These are phyloP conservation scores for Mortierella sp. DNA, from an alignment of 371 early-diverging fungal genomes.

Conservation along the genomic window DNA sequence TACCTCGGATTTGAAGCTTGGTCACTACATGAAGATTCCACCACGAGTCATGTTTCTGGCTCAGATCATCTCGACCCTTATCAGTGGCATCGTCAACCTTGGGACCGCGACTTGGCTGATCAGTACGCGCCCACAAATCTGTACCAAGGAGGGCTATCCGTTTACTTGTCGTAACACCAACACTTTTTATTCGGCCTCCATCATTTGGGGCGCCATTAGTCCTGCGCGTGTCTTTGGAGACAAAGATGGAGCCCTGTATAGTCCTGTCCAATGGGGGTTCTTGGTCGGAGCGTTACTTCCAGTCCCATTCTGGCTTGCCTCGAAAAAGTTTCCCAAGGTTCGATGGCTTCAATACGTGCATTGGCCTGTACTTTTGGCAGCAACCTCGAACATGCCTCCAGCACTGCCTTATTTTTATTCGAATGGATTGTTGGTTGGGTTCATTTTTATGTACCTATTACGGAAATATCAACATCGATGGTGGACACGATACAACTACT, in stretches of 20 bases:
- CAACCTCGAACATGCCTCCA: constrained; percentile 78
- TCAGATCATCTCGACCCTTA: constrained; percentile 58
- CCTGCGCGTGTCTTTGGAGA: constrained; percentile 74
- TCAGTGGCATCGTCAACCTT: constrained; percentile 62
- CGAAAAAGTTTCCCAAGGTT: constrained; percentile 54
- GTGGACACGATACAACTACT: constrained; percentile 78
- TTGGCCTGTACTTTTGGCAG: constrained; percentile 73
- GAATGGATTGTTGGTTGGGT: constrained; percentile 69
- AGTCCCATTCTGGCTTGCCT: constrained; percentile 53
- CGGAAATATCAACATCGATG: constrained; percentile 66
- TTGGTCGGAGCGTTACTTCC: constrained; percentile 41
- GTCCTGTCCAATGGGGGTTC: constrained; percentile 57
- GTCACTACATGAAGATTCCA: constrained; percentile 59
- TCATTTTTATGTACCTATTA: constrained; percentile 72
- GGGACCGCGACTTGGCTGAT: constrained; percentile 73
- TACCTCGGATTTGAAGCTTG: constrained; percentile 67
- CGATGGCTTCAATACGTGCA: constrained; percentile 66
- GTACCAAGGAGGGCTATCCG: constrained; percentile 58
- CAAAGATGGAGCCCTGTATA: constrained; percentile 32
- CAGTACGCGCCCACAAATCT: constrained; percentile 66
- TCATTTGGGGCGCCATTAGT: constrained; percentile 84
- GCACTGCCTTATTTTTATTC: constrained; percentile 59
- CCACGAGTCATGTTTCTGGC: constrained; percentile 60
- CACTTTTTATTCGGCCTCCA: constrained; percentile 73
- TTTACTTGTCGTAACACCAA: constrained; percentile 73